phyloP scores from a whole-genome alignment of 73 alveolate species.

The Strombidium stylifer region DNA sequence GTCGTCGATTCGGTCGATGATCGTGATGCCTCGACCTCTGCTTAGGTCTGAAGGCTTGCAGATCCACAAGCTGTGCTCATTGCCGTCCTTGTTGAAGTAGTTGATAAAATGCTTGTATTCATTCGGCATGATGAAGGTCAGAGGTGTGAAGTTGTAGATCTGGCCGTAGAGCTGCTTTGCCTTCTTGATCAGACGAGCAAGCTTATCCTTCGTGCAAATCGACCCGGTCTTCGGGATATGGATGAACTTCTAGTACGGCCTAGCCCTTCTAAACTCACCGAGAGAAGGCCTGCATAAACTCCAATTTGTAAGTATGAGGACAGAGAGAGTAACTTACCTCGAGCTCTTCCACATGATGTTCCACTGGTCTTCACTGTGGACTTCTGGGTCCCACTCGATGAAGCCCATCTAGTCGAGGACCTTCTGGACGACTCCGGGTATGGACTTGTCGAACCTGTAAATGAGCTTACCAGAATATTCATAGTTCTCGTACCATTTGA shows the following conservation, averaged over 20 bases:
- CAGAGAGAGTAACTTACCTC: slow-evolving; percentile 6
- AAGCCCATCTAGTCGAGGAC: slow-evolving; percentile 46
- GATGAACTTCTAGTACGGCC: slow-evolving; percentile 40
- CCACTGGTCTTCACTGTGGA: slow-evolving; percentile 48
- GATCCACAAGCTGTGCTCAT: slow-evolving; percentile 50
- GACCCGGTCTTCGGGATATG: slow-evolving; percentile 55
- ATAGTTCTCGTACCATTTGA: too few species aligned
- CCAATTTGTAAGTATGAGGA: not conserved
- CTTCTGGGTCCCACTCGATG: slow-evolving; percentile 31
- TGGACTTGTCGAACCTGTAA: slow-evolving; percentile 32
- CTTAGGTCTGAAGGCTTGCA: slow-evolving; percentile 67
- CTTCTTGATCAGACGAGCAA: slow-evolving; percentile 43
- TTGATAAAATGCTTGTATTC: slow-evolving; percentile 58
- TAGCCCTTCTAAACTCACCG: slow-evolving; percentile 44
- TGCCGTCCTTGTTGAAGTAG: too few species aligned
- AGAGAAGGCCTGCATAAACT: slow-evolving; percentile 47
- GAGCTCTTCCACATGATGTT: slow-evolving; percentile 55
- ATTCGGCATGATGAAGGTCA: slow-evolving; percentile 54
- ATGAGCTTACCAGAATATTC: slow-evolving; percentile 11
- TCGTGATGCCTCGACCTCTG: slow-evolving; percentile 54
- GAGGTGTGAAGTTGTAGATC: slow-evolving; percentile 51
- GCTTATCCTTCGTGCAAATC: slow-evolving; percentile 45
- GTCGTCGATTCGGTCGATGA: slow-evolving; percentile 45
- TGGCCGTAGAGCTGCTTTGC: slow-evolving; percentile 49
- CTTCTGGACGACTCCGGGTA: slow-evolving; percentile 13